Conservation (phyloP, 2,329 filamentous ascomycete species). For the Neopestalotiopsis sp. region DNA sequence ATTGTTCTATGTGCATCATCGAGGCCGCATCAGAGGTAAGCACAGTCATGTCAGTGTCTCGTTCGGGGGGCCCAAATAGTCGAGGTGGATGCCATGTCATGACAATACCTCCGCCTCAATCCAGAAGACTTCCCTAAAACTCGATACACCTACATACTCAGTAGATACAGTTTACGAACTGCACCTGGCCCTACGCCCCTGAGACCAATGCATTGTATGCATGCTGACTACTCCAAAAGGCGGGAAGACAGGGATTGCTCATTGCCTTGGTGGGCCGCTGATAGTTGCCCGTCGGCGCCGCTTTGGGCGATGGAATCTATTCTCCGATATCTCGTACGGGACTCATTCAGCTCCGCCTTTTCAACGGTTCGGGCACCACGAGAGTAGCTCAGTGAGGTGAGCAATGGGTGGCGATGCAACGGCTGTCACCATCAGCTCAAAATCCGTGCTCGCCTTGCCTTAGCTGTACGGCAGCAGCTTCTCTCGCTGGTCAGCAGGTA, state of each 20-base stretch:
- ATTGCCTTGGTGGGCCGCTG: neutral
- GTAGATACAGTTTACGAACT: neutral
- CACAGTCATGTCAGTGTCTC: neutral
- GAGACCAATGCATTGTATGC: neutral
- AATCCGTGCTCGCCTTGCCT: neutral
- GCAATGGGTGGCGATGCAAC: neutral
- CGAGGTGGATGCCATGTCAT: neutral
- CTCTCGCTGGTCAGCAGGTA: neutral
- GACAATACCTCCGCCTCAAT: neutral
- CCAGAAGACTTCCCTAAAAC: neutral
- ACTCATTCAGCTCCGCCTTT: neutral
- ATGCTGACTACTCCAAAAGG: slow-evolving; percentile 2
- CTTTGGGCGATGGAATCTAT: neutral
- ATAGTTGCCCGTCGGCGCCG: neutral
- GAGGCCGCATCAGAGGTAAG: neutral
- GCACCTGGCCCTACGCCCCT: neutral
- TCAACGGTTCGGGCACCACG: neutral
- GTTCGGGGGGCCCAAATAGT: neutral
- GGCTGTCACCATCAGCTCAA: neutral
- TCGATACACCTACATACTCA: neutral
- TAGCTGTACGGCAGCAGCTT: neutral
- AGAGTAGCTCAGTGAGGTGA: neutral
- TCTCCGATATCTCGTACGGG: neutral
- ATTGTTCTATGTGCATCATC: neutral
- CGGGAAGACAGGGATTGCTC: neutral